Conservation (phyloP, 2,329 filamentous ascomycete genomes). For the Xylariaceae sp. region DNA sequence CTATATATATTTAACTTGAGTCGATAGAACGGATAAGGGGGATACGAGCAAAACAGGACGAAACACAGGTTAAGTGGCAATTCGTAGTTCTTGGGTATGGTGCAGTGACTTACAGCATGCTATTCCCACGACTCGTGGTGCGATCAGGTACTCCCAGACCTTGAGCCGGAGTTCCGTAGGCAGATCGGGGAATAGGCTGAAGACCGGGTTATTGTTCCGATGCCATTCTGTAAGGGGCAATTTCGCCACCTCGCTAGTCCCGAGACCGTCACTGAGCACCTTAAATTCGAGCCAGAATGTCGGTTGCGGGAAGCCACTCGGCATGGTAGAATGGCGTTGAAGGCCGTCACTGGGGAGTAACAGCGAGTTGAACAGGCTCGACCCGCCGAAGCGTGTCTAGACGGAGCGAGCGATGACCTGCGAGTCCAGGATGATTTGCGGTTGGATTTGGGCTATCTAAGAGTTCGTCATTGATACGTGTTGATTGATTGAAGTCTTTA, state of each 20-base stretch:
- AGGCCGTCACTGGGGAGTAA: not conserved
- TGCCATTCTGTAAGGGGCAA: constrained; percentile 18
- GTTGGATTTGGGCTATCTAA: not conserved
- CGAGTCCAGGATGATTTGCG: not conserved
- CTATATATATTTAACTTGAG: constrained; percentile 2
- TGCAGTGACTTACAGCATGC: constrained; percentile 38
- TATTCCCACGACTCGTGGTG: constrained; percentile 43
- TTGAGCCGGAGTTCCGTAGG: constrained; percentile 47
- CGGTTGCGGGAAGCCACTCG: constrained; percentile 5
- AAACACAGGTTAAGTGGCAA: no score
- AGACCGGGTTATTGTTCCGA: constrained; percentile 16
- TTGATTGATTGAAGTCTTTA: not conserved
- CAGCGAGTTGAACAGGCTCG: not conserved
- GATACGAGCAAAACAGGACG: not conserved
- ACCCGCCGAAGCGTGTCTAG: not conserved
- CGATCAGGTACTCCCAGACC: constrained; percentile 44
- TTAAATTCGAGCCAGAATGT: constrained; percentile 46
- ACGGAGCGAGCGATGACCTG: not conserved
- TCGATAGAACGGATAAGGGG: not conserved
- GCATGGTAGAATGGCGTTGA: not conserved
- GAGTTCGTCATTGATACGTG: not conserved
- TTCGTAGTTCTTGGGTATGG: not conserved
- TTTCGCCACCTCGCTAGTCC: constrained; percentile 17
- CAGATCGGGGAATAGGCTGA: constrained; percentile 38
- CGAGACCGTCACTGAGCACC: constrained; percentile 41